Evolutionary conservation across 1,284 basidiomycete species (phyloP).

Genomic region (Hymenochaete sp.): DNA sequence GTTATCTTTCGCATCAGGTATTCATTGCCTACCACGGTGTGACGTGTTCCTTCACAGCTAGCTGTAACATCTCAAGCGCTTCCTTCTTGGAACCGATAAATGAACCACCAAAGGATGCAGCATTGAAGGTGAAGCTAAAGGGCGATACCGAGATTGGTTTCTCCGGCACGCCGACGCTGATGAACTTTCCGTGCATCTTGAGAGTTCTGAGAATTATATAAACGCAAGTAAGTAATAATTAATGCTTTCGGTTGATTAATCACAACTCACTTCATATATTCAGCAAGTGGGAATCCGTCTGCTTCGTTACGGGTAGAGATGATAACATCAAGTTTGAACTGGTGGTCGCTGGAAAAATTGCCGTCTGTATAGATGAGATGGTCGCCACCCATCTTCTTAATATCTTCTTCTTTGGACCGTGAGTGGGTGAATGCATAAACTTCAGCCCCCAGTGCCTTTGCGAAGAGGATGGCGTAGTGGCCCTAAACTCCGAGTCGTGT

Average conservation of each 20-base stretch:
- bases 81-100: conserved; percentile 17
- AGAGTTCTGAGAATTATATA: conserved; percentile 9
- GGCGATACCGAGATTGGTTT: conserved; percentile 1
- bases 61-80: conserved; percentile 10
- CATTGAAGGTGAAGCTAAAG: conserved; percentile 4
- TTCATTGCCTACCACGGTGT: conserved; percentile 24
- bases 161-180: conserved; percentile 14
- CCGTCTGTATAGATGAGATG: conserved; percentile 29
- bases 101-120: conserved; percentile 12
- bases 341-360: conserved; percentile 30
- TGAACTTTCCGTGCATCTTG: conserved; percentile 13
- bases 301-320: conserved; percentile 32
- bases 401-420: conserved; percentile 38
- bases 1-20: too few species aligned
- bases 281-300: conserved; percentile 22
- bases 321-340: conserved; percentile 34
- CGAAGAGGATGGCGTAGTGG: conserved; percentile 41
- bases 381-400: conserved; percentile 38
- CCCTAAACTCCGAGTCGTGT: conserved; percentile 31
- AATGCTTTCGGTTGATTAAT: conserved; percentile 26
- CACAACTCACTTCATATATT: conserved; percentile 29
- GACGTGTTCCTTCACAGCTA: conserved; percentile 33
- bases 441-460: conserved; percentile 42
- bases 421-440: conserved; percentile 44
- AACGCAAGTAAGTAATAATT: not conserved